These are phyloP conservation scores for Aureoboletus auriporus DNA, from an alignment of 768 basidiomycete species.

Conservation along the genomic window DNA sequence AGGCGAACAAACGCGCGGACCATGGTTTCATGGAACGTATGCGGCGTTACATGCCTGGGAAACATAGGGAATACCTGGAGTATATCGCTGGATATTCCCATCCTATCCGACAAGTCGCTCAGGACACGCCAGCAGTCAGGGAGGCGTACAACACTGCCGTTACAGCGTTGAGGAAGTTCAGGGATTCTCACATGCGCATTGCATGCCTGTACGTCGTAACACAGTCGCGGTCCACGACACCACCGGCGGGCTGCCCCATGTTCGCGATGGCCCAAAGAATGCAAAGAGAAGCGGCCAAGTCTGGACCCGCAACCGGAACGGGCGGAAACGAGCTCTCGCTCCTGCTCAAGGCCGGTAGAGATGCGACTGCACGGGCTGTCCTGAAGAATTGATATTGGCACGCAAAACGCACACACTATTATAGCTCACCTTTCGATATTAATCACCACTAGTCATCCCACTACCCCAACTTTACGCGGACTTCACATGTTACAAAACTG, in stretches of 20 bases:
- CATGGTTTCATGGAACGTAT: conserved; percentile 88
- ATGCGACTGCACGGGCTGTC: conserved; percentile 71
- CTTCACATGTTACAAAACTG: background rate
- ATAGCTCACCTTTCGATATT: conserved; percentile 5
- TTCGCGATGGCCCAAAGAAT: conserved; percentile 51
- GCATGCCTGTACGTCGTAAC: conserved; percentile 85
- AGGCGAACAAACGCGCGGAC: conserved; percentile 61
- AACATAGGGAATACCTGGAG: conserved; percentile 79
- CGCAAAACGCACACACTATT: background rate
- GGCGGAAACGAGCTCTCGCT: conserved; percentile 83
- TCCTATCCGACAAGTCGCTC: conserved; percentile 61
- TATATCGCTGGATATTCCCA: conserved; percentile 58
- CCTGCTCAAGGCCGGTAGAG: conserved; percentile 85
- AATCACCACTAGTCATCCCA: conserved; percentile 7
- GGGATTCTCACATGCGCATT: conserved; percentile 87
- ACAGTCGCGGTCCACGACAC: conserved; percentile 64
- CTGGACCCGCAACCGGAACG: conserved; percentile 71
- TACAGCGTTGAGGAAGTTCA: conserved; percentile 71
- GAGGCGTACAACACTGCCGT: conserved; percentile 81
- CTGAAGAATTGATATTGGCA: conserved; percentile 31
- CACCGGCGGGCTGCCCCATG: conserved; percentile 47
- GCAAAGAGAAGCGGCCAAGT: conserved; percentile 37
- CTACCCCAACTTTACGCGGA: background rate
- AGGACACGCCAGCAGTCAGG: conserved; percentile 51
- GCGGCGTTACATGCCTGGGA: conserved; percentile 93